Percentiles rank a stretch among this genome's conserved stretches.
phyloP scores from a whole-genome alignment of 208 protist genomes.

The Vickermania spadyakhi region DNA sequence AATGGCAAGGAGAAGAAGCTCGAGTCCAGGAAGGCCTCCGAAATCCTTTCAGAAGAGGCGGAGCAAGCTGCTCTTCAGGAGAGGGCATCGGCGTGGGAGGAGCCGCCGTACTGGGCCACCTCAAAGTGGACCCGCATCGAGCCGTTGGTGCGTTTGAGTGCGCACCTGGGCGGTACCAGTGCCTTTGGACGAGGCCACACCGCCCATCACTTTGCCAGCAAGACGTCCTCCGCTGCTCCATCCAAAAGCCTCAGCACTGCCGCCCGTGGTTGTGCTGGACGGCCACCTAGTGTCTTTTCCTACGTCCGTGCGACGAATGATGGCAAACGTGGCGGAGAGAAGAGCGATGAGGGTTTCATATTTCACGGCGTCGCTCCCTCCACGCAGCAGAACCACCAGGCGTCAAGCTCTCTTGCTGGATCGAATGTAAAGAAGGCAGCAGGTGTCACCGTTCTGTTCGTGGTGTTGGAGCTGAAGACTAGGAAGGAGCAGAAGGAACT shows the following conservation, averaged over 20 bases:
- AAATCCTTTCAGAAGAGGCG: too few relatives aligned
- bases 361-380: not conserved
- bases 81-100: not conserved
- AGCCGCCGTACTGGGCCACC: not conserved
- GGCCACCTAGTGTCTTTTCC: not conserved
- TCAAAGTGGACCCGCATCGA: not conserved
- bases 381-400: too few relatives aligned
- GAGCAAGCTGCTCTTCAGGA: too few relatives aligned
- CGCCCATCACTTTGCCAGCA: not conserved
- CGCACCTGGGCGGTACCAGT: not conserved
- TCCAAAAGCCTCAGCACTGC: not conserved
- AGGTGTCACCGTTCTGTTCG: not conserved
- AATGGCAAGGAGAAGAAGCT: too few relatives aligned
- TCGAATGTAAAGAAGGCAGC: not conserved
- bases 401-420: too few relatives aligned
- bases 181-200: not conserved
- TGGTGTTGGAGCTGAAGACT: not conserved
- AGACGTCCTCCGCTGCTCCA: not conserved
- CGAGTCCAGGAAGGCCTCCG: too few relatives aligned
- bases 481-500: not conserved
- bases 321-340: not conserved
- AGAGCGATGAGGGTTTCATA: not conserved
- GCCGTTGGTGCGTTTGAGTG: constrained; percentile 1
- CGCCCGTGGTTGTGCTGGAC: not conserved
- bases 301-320: not conserved